Evolutionary conservation across 495 filamentous ascomycete genomes (phyloP).

Genomic region (Chaetomium fimeti): DNA sequence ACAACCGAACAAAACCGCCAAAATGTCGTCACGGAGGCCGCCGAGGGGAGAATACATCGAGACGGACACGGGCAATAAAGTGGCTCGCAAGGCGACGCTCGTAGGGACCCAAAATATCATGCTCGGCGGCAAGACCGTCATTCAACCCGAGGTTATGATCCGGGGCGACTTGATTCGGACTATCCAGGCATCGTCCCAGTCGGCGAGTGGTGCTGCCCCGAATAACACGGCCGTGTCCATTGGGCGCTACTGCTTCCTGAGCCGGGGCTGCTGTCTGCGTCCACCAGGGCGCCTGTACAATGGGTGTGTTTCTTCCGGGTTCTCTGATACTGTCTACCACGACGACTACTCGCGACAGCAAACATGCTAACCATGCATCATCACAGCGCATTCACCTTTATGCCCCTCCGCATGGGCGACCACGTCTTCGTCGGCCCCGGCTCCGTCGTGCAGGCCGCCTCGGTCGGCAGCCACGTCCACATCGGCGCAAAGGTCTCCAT

Average conservation of each 20-base stretch:
- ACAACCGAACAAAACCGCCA: slow-evolving; percentile 21
- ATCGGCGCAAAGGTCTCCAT: slow-evolving; percentile 72
- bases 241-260: slow-evolving; percentile 84
- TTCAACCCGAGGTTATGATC: slow-evolving; percentile 86
- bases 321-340: too few relatives aligned
- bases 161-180: slow-evolving; percentile 81
- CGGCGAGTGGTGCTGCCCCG: slow-evolving; percentile 36
- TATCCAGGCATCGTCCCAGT: slow-evolving; percentile 37
- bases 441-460: slow-evolving; percentile 73
- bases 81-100: slow-evolving; percentile 83
- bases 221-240: slow-evolving; percentile 74
- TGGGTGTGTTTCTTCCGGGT: slow-evolving; percentile 44
- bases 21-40: slow-evolving; percentile 68
- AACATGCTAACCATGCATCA: not conserved
- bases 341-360: not conserved
- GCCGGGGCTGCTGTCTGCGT: slow-evolving; percentile 65
- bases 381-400: slow-evolving; percentile 62
- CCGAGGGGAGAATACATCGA: slow-evolving; percentile 92
- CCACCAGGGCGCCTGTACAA: slow-evolving; percentile 74
- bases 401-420: slow-evolving; percentile 85
- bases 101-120: slow-evolving; percentile 97
- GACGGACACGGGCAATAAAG: slow-evolving; percentile 98
- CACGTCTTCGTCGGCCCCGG: slow-evolving; percentile 82
- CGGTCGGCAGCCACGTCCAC: slow-evolving; percentile 76
- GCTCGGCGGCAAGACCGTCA: slow-evolving; percentile 91